Conservation (phyloP, 2,329 filamentous ascomycete genomes). For the Colletotrichum coccodes region DNA sequence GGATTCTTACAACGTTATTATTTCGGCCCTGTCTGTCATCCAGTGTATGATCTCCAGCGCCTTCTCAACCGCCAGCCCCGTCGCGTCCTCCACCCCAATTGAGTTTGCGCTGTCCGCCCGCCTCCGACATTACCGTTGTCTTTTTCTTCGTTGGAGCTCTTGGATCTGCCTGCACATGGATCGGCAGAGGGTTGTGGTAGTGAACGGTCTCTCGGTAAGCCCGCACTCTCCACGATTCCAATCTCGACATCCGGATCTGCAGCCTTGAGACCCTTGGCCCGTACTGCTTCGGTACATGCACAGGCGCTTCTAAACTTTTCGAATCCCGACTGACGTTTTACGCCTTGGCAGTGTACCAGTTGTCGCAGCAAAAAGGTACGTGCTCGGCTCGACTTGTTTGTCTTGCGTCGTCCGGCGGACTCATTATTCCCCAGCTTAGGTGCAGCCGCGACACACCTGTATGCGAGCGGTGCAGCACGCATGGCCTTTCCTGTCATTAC, state of each 20-base stretch:
- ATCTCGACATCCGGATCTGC: background rate
- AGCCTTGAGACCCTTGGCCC: background rate
- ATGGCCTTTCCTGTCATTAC: conserved; percentile 40
- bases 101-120: background rate
- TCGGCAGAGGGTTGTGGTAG: conserved; percentile 8
- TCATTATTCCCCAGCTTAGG: conserved; percentile 34
- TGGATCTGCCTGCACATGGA: background rate
- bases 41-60: background rate
- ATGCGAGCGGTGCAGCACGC: conserved; percentile 40
- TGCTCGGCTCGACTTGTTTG: too few species aligned
- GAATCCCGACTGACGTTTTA: background rate
- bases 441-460: conserved; percentile 42
- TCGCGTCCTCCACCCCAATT: background rate
- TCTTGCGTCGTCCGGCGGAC: background rate
- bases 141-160: background rate
- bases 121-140: background rate
- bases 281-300: background rate
- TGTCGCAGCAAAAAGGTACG: conserved; percentile 26
- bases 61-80: background rate
- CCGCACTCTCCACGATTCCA: background rate
- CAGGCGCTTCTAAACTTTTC: background rate
- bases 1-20: background rate
- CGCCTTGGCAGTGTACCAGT: conserved; percentile 11
- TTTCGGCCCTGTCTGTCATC: background rate
- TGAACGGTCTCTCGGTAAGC: conserved; percentile 28